Percentiles rank a stretch among this genome's conserved stretches.
Evolutionary conservation across 768 basidiomycete genomes (phyloP).

Genomic region (Neoboletus magnificus): DNA sequence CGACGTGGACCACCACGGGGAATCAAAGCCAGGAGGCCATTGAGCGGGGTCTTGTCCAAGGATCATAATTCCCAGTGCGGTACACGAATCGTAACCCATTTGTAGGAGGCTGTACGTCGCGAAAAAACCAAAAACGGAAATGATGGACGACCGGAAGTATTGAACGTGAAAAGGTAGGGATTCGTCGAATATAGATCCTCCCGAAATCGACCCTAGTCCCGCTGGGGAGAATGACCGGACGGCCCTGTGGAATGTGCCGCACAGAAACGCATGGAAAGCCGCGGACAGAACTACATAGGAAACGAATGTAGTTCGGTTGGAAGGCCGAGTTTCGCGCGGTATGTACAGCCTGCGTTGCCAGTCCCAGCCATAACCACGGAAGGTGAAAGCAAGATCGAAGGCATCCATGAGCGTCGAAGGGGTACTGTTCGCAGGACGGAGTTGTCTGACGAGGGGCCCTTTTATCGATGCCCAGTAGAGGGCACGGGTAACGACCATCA

Average conservation of each 20-base stretch:
- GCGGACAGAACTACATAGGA: not conserved
- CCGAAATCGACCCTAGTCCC: not conserved
- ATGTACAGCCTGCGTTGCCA: not conserved
- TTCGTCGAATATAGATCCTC: not conserved
- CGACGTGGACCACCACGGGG: conserved; percentile 35
- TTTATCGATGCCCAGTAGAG: not conserved
- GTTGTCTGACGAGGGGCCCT: not conserved
- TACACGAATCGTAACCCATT: conserved; percentile 25
- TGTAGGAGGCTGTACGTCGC: conserved; percentile 28
- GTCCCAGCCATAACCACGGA: not conserved
- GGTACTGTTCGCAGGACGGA: not conserved
- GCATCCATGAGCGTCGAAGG: not conserved
- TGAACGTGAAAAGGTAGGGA: not conserved
- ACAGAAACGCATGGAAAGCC: not conserved
- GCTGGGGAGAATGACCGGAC: not conserved
- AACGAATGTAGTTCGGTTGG: not conserved
- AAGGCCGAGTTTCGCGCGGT: not conserved
- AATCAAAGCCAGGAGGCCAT: conserved; percentile 34
- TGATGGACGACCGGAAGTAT: not conserved
- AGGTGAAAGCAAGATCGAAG: not conserved
- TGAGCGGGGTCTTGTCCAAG: conserved; percentile 25
- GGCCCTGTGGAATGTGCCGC: not conserved
- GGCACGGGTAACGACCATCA: not conserved
- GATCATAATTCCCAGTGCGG: conserved; percentile 13
- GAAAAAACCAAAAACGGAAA: not conserved